phyloP scores from a whole-genome alignment of 176 grass and related monocot species.

The Miscanthus lutarioriparius region DNA sequence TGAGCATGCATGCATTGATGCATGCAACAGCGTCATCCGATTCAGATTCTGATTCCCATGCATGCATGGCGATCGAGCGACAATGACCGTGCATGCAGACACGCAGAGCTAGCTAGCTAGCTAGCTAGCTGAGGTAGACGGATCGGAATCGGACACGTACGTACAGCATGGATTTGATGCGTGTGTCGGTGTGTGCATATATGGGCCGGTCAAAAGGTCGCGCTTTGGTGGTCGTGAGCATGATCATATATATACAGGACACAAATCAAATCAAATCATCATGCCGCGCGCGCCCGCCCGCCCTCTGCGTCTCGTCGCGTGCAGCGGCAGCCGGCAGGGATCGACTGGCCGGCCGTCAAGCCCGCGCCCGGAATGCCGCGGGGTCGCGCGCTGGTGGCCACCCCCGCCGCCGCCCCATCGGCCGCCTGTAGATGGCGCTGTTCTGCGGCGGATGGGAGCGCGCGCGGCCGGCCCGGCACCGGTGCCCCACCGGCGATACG shows the following conservation, averaged over 20 bases:
- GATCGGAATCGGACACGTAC: no score
- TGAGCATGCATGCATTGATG: neutral
- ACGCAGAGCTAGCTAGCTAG: neutral
- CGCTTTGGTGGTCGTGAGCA: slow-evolving; percentile 30
- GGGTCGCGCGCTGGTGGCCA: neutral
- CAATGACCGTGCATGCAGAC: slow-evolving; percentile 3
- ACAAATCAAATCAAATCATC: neutral
- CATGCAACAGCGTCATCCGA: slow-evolving; percentile 33
- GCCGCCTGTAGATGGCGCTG: slow-evolving; percentile 12
- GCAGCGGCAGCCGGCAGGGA: neutral
- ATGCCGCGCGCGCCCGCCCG: no score
- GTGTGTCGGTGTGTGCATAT: slow-evolving; percentile 14
- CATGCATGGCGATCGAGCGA: neutral
- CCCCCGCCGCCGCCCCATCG: no score
- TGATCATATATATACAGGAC: neutral
- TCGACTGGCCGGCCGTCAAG: neutral
- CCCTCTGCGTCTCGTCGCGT: neutral
- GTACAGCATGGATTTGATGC: neutral
- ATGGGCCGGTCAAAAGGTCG: slow-evolving; percentile 39
- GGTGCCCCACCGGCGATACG: slow-evolving; percentile 24
- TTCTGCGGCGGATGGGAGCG: neutral
- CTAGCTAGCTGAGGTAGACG: neutral
- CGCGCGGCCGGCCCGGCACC: neutral
- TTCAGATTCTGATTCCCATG: slow-evolving; percentile 54
- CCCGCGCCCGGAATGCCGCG: neutral